Percentiles rank a stretch among this genome's conserved stretches.
These are phyloP conservation scores for Shiraia sp. DNA, from an alignment of 2,329 filamentous ascomycete genomes.

Conservation along the genomic window DNA sequence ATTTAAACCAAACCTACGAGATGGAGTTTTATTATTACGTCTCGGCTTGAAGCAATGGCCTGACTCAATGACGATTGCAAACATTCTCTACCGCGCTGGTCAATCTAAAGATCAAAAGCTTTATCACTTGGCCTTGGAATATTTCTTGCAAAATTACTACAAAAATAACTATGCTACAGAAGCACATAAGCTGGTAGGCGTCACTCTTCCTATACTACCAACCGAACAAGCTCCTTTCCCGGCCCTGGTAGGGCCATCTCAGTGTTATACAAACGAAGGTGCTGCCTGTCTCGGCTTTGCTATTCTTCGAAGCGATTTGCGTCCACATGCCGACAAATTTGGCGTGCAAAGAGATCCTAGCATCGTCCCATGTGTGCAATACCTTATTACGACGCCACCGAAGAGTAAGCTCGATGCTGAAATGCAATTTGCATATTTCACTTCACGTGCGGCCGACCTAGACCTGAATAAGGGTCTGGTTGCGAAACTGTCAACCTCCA, in stretches of 20 bases:
- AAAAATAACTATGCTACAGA: constrained; percentile 69
- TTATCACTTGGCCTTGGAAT: constrained; percentile 73
- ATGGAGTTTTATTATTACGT: constrained; percentile 72
- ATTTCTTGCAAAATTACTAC: constrained; percentile 81
- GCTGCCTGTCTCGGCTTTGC: constrained; percentile 79
- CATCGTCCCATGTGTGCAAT: constrained; percentile 74
- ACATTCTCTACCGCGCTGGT: constrained; percentile 71
- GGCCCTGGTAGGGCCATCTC: constrained; percentile 69
- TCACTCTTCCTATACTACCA: constrained; percentile 62
- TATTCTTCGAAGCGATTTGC: constrained; percentile 76
- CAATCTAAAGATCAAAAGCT: constrained; percentile 57
- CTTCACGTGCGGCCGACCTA: constrained; percentile 75
- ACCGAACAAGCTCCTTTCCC: constrained; percentile 66
- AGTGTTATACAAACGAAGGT: constrained; percentile 80
- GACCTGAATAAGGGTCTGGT: constrained; percentile 45
- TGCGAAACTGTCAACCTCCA: constrained; percentile 28
- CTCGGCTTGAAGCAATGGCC: constrained; percentile 78
- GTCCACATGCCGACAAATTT: constrained; percentile 80
- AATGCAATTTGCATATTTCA: constrained; percentile 80
- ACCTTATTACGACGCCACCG: constrained; percentile 73
- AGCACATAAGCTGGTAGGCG: constrained; percentile 59
- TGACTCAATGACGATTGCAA: constrained; percentile 71
- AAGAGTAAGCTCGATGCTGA: constrained; percentile 67
- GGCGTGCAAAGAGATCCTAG: constrained; percentile 82
- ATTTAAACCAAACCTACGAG: constrained; percentile 58